phyloP scores from a whole-genome alignment of 2,329 filamentous ascomycete species.

The Akanthomyces dipterigenus region DNA sequence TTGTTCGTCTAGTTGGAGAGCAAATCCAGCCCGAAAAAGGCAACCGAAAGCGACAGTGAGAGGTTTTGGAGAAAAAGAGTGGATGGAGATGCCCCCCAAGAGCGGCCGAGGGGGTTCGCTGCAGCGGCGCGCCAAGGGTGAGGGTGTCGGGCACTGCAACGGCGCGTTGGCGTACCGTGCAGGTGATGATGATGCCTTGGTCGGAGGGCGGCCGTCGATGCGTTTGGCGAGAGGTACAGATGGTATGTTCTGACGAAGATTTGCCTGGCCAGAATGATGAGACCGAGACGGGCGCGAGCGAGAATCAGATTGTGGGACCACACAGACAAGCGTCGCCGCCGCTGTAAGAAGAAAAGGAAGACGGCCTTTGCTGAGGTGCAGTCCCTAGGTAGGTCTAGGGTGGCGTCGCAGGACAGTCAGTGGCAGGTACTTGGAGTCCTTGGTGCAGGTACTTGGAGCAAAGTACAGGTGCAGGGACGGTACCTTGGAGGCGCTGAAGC shows the following conservation, averaged over 20 bases:
- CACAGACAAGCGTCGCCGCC: background rate
- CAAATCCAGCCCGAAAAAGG: background rate
- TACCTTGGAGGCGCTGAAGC: background rate
- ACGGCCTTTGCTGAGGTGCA: too few species aligned
- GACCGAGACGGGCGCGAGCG: background rate
- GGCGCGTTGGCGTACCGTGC: background rate
- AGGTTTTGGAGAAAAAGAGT: slow-evolving; percentile 9
- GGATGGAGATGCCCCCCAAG: slow-evolving; percentile 1
- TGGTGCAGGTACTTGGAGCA: background rate
- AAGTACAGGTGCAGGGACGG: background rate
- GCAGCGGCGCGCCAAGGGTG: background rate
- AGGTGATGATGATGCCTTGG: background rate
- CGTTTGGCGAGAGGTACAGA: background rate
- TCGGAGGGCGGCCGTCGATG: background rate
- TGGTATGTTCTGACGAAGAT: slow-evolving; percentile 9
- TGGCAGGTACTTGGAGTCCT: background rate
- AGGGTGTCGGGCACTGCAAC: background rate
- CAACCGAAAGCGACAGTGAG: background rate
- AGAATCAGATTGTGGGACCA: background rate
- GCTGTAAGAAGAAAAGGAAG: background rate
- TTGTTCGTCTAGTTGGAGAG: background rate
- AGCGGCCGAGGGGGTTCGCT: background rate
- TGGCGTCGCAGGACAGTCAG: background rate
- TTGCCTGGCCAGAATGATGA: background rate
- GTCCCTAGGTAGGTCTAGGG: too few species aligned